A percentile compares a stretch with the other conserved stretches of the same genome.
Evolutionary conservation across 2,329 filamentous ascomycete species (phyloP).

Genomic region (Diaporthe citri): DNA sequence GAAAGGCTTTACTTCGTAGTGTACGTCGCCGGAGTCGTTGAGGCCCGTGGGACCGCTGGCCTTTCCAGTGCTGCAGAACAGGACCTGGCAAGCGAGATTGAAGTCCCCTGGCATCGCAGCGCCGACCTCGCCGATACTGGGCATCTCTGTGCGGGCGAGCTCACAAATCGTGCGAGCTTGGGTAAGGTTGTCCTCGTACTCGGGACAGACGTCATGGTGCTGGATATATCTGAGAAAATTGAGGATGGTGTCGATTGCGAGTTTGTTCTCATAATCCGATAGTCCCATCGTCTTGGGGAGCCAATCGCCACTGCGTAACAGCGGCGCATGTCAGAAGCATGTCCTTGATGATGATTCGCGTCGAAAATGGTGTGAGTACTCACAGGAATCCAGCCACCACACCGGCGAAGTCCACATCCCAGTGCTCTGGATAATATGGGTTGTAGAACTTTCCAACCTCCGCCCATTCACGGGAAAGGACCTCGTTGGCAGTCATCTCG

Average conservation of each 20-base stretch:
- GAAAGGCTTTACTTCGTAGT: constrained; percentile 44
- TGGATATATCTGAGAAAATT: constrained; percentile 93
- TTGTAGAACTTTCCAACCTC: constrained; percentile 61
- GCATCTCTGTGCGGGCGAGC: constrained; percentile 75
- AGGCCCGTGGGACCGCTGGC: neutral
- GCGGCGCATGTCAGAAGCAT: neutral
- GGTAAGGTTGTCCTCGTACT: constrained; percentile 77
- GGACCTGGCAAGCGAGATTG: constrained; percentile 78
- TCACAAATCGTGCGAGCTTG: constrained; percentile 76
- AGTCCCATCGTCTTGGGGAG: constrained; percentile 70
- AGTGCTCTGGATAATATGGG: constrained; percentile 64
- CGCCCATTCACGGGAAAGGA: constrained; percentile 62
- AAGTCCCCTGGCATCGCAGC: constrained; percentile 79
- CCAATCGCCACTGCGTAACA: constrained; percentile 61
- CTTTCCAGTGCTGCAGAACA: constrained; percentile 65
- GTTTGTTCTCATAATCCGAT: constrained; percentile 66
- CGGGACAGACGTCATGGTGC: constrained; percentile 87
- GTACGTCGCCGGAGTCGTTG: neutral
- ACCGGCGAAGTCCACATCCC: constrained; percentile 84
- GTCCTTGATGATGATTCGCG: neutral
- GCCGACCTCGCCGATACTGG: constrained; percentile 65
- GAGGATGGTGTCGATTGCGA: constrained; percentile 76
- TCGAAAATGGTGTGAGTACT: constrained; percentile 47
- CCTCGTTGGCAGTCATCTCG: constrained; percentile 72
- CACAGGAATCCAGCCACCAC: constrained; percentile 85